A percentile compares a stretch with the other conserved stretches of the same genome.
Evolutionary conservation across 331 rosid genomes (phyloP).

Genomic region (Acacia concinna): DNA sequence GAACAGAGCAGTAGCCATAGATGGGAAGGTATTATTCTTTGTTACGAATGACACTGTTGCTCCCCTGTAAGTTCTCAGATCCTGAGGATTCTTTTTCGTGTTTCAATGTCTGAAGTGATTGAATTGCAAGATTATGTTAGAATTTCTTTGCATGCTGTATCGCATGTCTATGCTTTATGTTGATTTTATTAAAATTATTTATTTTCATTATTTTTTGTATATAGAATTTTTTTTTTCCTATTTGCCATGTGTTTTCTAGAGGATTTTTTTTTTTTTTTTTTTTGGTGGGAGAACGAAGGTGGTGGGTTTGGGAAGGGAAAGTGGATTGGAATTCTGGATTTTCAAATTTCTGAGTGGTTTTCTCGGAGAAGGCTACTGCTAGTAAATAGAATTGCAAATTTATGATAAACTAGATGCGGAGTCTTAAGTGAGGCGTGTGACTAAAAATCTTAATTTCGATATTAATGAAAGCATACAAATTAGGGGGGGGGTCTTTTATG

Average conservation of each 20-base stretch:
- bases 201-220: not conserved
- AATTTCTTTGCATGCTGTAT: not conserved
- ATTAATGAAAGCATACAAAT: not conserved
- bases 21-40: constrained; percentile 78
- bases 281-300: not conserved
- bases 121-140: not conserved
- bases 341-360: not conserved
- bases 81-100: constrained; percentile 19
- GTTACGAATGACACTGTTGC: constrained; percentile 65
- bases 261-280: not conserved
- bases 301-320: not conserved
- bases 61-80: constrained; percentile 71
- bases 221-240: not conserved
- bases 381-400: not conserved
- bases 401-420: not conserved
- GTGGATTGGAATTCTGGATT: not conserved
- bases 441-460: too few relatives aligned
- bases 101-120: not conserved
- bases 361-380: not conserved
- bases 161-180: not conserved
- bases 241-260: not conserved
- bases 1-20: constrained; percentile 73
- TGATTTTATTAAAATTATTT: not conserved
- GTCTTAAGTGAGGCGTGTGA: not conserved
- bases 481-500: not conserved